phyloP scores from a whole-genome alignment of 768 basidiomycete species.

The Terana coerulea region DNA sequence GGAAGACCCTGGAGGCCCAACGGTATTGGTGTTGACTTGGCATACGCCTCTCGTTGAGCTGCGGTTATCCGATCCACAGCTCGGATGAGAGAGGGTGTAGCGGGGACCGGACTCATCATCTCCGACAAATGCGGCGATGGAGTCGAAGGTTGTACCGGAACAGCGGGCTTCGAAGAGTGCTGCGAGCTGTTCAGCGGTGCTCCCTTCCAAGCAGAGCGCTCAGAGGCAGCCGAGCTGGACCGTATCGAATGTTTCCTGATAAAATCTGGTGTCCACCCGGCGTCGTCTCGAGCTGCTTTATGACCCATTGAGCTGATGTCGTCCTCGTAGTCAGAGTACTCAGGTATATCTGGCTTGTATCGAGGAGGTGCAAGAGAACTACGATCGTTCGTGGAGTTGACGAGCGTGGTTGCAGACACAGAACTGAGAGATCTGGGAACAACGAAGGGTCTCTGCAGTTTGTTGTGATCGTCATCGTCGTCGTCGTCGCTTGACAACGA shows the following conservation, averaged over 20 bases:
- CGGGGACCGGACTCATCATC: conserved; percentile 41
- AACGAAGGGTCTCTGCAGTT: conserved; percentile 17
- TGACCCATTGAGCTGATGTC: conserved; percentile 18
- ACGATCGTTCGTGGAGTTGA: conserved; percentile 18
- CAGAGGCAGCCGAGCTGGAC: conserved; percentile 17
- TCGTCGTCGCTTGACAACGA: conserved; percentile 18
- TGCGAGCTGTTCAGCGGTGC: too few species aligned
- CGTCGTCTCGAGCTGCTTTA: conserved; percentile 16
- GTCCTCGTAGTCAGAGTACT: conserved; percentile 33
- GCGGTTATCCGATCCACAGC: conserved; percentile 53
- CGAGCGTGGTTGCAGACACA: conserved; percentile 22
- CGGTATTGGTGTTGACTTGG: too few species aligned
- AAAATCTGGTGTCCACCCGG: conserved; percentile 49
- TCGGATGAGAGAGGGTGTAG: conserved; percentile 60
- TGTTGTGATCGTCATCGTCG: conserved; percentile 49
- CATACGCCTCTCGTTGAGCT: too few species aligned
- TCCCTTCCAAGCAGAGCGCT: too few species aligned
- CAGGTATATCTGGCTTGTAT: conserved; percentile 13
- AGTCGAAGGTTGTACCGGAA: too few species aligned
- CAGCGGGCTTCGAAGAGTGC: too few species aligned
- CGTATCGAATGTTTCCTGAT: conserved; percentile 34
- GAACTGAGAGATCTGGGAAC: conserved; percentile 16
- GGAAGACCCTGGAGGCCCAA: too few species aligned
- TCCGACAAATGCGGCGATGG: too few species aligned
- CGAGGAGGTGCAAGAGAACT: conserved; percentile 15